A percentile compares a stretch with the other conserved stretches of the same genome.
phyloP scores from a whole-genome alignment of 2,329 filamentous ascomycete genomes.

The Fusarium sp. region DNA sequence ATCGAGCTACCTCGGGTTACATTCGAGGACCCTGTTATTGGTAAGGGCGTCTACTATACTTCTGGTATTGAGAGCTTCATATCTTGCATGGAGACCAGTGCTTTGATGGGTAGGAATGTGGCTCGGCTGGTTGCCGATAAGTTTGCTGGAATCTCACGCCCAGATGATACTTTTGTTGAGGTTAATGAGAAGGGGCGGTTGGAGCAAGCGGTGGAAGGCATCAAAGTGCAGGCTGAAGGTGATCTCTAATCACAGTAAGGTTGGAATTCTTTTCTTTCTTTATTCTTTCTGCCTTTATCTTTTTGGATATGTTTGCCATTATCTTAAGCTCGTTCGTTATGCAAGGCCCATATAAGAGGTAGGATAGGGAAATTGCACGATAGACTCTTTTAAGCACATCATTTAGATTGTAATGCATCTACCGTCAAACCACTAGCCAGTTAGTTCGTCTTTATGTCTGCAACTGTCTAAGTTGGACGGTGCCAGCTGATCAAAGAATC shows the following conservation, averaged over 20 bases:
- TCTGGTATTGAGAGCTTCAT: slow-evolving; percentile 92
- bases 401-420: not conserved
- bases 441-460: not conserved
- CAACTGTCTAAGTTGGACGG: not conserved
- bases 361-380: not conserved
- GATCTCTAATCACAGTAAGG: slow-evolving; percentile 31
- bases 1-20: slow-evolving; percentile 85
- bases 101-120: slow-evolving; percentile 89
- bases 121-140: slow-evolving; percentile 77
- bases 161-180: slow-evolving; percentile 8
- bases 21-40: slow-evolving; percentile 84
- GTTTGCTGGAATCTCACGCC: slow-evolving; percentile 51
- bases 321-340: not conserved
- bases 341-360: not conserved
- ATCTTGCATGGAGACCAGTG: slow-evolving; percentile 96
- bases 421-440: not conserved
- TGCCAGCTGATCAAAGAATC: not conserved
- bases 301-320: not conserved
- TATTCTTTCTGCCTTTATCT: not conserved
- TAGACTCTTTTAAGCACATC: not conserved
- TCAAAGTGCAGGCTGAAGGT: slow-evolving; percentile 23
- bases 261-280: not conserved
- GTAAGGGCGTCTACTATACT: slow-evolving; percentile 75
- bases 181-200: slow-evolving; percentile 1
- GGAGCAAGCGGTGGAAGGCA: slow-evolving; percentile 14